A percentile compares a stretch with the other conserved stretches of the same genome.
These are phyloP conservation scores for Clavispora santaluciae DNA, from an alignment of 805 yeast genomes.

Conservation along the genomic window DNA sequence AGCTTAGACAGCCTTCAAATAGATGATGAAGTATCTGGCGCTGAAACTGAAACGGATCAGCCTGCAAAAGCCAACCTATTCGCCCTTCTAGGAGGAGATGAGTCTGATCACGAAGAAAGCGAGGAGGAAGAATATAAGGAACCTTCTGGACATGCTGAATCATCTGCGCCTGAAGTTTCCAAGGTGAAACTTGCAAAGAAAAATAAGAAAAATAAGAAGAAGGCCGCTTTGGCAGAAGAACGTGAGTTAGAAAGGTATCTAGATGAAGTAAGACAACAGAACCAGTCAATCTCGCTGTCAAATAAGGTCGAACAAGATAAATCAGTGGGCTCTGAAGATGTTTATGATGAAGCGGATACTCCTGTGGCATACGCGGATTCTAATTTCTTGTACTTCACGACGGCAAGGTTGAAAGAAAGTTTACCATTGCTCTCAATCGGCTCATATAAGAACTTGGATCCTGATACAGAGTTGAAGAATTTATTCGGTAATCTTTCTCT, in stretches of 20 bases:
- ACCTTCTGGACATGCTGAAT: slow-evolving; percentile 6
- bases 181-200: slow-evolving; percentile 5
- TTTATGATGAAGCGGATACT: slow-evolving; percentile 21
- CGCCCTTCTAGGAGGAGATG: slow-evolving; percentile 34
- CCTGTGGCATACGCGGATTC: slow-evolving; percentile 39
- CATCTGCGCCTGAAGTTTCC: no score
- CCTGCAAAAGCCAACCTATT: slow-evolving; percentile 36
- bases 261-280: slow-evolving; percentile 33
- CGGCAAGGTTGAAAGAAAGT: slow-evolving; percentile 36
- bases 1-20: slow-evolving; percentile 6
- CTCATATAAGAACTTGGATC: slow-evolving; percentile 54
- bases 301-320: slow-evolving; percentile 11
- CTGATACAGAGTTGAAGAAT: slow-evolving; percentile 67
- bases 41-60: slow-evolving; percentile 10
- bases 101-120: slow-evolving; percentile 15
- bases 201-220: slow-evolving; percentile 4
- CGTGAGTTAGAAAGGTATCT: slow-evolving; percentile 57
- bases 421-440: slow-evolving; percentile 40
- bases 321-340: slow-evolving; percentile 13
- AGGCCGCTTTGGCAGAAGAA: slow-evolving; percentile 35
- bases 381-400: slow-evolving; percentile 43
- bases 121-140: slow-evolving; percentile 9
- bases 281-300: slow-evolving; percentile 9
- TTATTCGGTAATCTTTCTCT: slow-evolving; percentile 68
- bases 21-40: slow-evolving; percentile 14